Evolutionary conservation across 2,329 filamentous ascomycete genomes (phyloP).

Genomic region (Drechslera avenae): DNA sequence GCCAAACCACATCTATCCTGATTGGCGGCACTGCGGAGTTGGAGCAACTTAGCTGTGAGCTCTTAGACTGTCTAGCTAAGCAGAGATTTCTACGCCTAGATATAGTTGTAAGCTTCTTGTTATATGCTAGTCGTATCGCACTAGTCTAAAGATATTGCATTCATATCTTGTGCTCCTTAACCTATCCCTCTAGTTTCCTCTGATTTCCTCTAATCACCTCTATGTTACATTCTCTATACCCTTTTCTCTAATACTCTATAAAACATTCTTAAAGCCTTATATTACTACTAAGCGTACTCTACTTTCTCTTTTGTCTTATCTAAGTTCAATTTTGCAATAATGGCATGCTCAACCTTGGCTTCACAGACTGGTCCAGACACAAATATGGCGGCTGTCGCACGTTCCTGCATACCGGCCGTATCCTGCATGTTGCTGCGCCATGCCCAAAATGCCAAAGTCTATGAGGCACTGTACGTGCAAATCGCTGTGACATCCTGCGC

Average conservation of each 20-base stretch:
- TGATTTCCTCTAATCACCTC: too few species aligned
- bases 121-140: too few species aligned
- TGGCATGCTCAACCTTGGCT: conserved; percentile 54
- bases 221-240: conserved; percentile 23
- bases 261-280: conserved; percentile 49
- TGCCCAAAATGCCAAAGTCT: conserved; percentile 69
- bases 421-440: conserved; percentile 68
- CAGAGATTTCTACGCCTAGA: too few species aligned
- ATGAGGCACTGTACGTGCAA: conserved; percentile 62
- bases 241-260: conserved; percentile 51
- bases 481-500: conserved; percentile 52
- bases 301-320: conserved; percentile 27
- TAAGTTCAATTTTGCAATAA: conserved; percentile 26
- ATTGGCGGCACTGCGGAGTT: too few species aligned
- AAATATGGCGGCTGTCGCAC: conserved; percentile 66
- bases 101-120: too few species aligned
- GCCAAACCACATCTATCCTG: too few species aligned
- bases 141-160: too few species aligned
- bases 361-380: conserved; percentile 65
- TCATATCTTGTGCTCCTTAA: too few species aligned
- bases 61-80: too few species aligned
- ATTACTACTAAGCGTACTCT: conserved; percentile 44
- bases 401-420: conserved; percentile 62
- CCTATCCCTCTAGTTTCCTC: too few species aligned
- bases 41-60: too few species aligned